Evolutionary conservation across 768 basidiomycete species (phyloP), one percentile per base, ranked within the genome.

Genomic region (Boletus coccyginus): DNA sequence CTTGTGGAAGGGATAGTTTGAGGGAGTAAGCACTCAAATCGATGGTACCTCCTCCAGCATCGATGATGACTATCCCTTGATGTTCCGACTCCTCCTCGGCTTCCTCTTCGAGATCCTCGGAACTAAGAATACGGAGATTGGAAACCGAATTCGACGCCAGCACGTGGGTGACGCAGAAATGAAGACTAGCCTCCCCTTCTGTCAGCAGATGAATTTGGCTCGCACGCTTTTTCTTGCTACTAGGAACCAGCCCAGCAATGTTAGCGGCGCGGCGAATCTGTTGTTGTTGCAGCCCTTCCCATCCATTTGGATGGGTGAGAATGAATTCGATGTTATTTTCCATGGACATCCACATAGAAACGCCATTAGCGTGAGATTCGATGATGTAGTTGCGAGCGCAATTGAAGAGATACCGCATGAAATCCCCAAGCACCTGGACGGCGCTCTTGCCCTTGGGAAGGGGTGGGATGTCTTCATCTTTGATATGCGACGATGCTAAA

Each of bases 131-230:
- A 5, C 58, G 47, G 7, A 55, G 3, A 9, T 46, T 44, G 13
- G 55, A 57, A 7, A 73, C 48, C 17, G 50, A 52, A 8, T 77
- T 70, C 7, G 67, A 70, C 0, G 73, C 68, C 17, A 81, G 60
- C 0, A 78, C 74, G 48, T 73, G 75, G 36, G 72, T 67, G 21
- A 84, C 70, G 39, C 82, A 83, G 51, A 58, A 68, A 33, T 70
- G 59, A 27, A 68, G 54, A 19, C 66, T 70, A 5, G 68, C 67
- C 46, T 68, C 67, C 14, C 63, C 67, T 29, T 68, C 67, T 3
- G 66, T 68, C 33, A 70, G 40, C 14, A 70, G 49, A 48, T 65
- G 65, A 10, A 71, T 64, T 7, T 60, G 64, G 5, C 36, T 19
- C 19, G 58, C 48, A 12, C 53, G 53, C n/a, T 60, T 59, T 0